phyloP scores from a whole-genome alignment of 345 rosid genomes.

The Ceriops zippeliana region DNA sequence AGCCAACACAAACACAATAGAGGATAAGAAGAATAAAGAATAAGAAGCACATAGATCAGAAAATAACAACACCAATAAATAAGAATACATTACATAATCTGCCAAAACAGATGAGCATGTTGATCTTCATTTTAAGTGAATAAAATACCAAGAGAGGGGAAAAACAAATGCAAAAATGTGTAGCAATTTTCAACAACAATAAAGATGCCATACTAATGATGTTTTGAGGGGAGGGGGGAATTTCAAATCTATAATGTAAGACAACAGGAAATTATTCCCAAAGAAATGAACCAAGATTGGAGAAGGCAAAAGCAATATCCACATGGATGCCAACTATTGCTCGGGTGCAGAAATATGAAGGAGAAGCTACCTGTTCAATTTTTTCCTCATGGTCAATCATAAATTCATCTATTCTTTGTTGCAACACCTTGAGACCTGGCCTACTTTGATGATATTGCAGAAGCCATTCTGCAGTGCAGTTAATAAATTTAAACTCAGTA shows the following conservation, averaged over 20 bases:
- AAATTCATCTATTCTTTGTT: conserved; percentile 78
- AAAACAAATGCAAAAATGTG: not conserved
- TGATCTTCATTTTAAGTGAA: not conserved
- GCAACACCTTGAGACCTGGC: conserved; percentile 70
- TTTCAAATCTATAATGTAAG: too few species aligned
- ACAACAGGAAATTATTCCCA: not conserved
- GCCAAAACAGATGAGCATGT: not conserved
- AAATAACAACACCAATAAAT: not conserved
- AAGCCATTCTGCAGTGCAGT: conserved; percentile 67
- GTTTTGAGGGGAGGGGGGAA: too few species aligned
- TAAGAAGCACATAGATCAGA: not conserved
- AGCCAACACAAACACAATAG: not conserved
- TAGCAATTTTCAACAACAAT: not conserved
- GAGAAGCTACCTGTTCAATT: conserved; percentile 60
- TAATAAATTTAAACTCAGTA: conserved; percentile 13
- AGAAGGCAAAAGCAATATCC: not conserved
- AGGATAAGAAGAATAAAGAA: not conserved
- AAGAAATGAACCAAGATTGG: not conserved
- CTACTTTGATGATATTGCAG: conserved; percentile 62
- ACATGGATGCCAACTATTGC: not conserved
- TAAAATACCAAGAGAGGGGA: not conserved
- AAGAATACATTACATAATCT: not conserved
- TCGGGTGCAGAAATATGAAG: not conserved
- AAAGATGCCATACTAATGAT: not conserved
- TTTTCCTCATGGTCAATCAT: conserved; percentile 62